Base-by-base conservation (phyloP, 192 early-diverging fungal species). In the Haplosporangium gracile region DNA sequence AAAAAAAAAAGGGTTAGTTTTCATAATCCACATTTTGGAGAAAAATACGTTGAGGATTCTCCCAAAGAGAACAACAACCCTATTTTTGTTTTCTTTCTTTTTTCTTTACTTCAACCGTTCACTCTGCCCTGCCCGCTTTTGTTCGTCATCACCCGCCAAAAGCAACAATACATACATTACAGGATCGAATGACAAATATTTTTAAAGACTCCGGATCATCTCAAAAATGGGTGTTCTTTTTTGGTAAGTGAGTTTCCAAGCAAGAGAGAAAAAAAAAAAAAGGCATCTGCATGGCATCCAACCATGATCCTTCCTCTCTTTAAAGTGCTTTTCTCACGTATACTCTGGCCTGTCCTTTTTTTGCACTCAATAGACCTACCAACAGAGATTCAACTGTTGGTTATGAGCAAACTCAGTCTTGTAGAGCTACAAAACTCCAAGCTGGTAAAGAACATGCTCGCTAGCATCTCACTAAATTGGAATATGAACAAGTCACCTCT, bases 341-440 rank as follows among this genome's bases (percentile, higher is more conserved):
- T 16, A 1, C 45, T 18, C 2, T 40, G 22, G 20, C 22, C 63
- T 24, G 6, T 29, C 11, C 11, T 26, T 65, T 51, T 40, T 34
- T 74, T 29, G 36, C 40, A 4, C n/a, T 26, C 20, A 13, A 34
- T 68, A 84, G 82, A 76, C 1, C 29, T 84, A 32, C 82, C 82
- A 11, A 77, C 82, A 34, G 82, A 84, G 20, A 57, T 84, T 0
- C 82, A 84, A 26, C 68, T 84, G 9, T 16, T 78, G 20, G 68
- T 74, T 22, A 57, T 84, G 77, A 60, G 77, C 72, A 72, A 78
- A 10, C 68, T 83, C 1, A 55, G 69, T 32, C 65, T 83, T 8
- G 24, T 65, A 13, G 63, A 83, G 26, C 63, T 83, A 1, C 76
- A 57, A 49, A 53, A 55, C 4, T 42, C 77, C 26, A 83, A 83